Base-by-base conservation (phyloP, 2,329 filamentous ascomycete species). In the Sporothrix pseudoabietina region DNA sequence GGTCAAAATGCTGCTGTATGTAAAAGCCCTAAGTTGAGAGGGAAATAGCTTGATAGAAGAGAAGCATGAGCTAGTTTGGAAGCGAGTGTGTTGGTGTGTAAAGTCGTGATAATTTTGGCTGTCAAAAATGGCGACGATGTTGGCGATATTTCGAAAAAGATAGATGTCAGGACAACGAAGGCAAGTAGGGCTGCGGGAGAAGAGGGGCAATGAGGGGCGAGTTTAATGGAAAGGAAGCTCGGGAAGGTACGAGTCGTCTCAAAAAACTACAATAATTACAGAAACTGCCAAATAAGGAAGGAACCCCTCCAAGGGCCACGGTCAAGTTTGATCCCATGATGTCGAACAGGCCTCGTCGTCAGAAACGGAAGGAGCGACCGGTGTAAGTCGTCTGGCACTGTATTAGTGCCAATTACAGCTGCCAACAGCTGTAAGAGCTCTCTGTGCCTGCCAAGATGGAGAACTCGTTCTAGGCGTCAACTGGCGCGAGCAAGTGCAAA, bases 331-430 rank as follows among this genome's bases (percentile, higher is more conserved):
- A 22, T 14, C 22, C 22, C 61, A 30, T 19, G 39, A 66, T 30
- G 61, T 16, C 22, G 39, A 22, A 22, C 12, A 61, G 61, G 2
- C 10, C 39, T 44, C 39, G 9, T 66, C 61, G 61, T 19, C 61
- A 30, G 22, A 47, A 16, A 61, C 12, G 69, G 66, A 69, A 69
- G 66, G 66, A 55, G 32, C 66, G 66, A n/a, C 49, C 47, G 44
- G 61, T 66, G 61, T 66, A 69, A 69, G 66, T 26, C 22, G 14
- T 59, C 26, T 41, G n/a, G 61, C 39, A 12, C 10, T 2, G 1
- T 26, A 1, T 26, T 26, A 26, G 26, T 26, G 26, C 26, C 2
- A 26, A 26, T 26, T 44, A 41, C 61, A 47, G 19, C 49, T 69
- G 47, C n/a, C 30, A 69, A 54, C 61, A 66, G 61, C 61, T 66